Percentiles rank a stretch among this genome's conserved stretches.
These are phyloP conservation scores for Leucoagaricus sp. DNA, from an alignment of 1,284 basidiomycete species.

Conservation along the genomic window DNA sequence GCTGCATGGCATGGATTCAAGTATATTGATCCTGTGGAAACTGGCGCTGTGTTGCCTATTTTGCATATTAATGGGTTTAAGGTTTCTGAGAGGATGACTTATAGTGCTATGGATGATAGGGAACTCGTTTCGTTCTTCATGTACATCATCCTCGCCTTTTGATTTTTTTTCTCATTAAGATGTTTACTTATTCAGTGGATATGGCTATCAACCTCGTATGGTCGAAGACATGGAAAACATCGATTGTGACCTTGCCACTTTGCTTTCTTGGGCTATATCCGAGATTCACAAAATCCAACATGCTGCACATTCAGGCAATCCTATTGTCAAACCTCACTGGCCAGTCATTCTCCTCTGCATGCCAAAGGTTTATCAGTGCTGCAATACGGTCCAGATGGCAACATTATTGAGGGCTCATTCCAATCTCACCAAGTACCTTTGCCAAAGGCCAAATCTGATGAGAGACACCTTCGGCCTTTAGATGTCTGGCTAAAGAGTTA, in stretches of 20 bases:
- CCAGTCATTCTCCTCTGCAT: conserved; percentile 83
- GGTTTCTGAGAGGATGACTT: conserved; percentile 87
- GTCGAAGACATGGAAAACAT: conserved; percentile 76
- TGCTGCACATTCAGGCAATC: conserved; percentile 73
- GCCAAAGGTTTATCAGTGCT: conserved; percentile 79
- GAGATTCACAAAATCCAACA: conserved; percentile 80
- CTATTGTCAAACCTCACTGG: conserved; percentile 84
- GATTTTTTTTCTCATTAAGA: neutral
- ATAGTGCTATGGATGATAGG: conserved; percentile 87
- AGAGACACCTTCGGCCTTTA: conserved; percentile 68
- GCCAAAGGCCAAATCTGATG: conserved; percentile 63
- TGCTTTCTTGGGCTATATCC: conserved; percentile 79
- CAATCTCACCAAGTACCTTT: conserved; percentile 82
- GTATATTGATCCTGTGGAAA: conserved; percentile 90
- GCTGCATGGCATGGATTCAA: conserved; percentile 86
- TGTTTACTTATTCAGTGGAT: conserved; percentile 48
- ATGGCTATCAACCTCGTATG: conserved; percentile 86
- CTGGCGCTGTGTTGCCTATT: conserved; percentile 86
- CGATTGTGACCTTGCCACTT: conserved; percentile 72
- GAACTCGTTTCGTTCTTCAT: conserved; percentile 75
- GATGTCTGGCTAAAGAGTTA: conserved; percentile 75
- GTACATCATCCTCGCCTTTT: conserved; percentile 31
- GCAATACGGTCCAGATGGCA: conserved; percentile 55
- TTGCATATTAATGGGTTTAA: conserved; percentile 86
- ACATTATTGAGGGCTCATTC: conserved; percentile 79